Evolutionary conservation across 306 rosid genomes (phyloP).

Genomic region (Argentina anserina): DNA sequence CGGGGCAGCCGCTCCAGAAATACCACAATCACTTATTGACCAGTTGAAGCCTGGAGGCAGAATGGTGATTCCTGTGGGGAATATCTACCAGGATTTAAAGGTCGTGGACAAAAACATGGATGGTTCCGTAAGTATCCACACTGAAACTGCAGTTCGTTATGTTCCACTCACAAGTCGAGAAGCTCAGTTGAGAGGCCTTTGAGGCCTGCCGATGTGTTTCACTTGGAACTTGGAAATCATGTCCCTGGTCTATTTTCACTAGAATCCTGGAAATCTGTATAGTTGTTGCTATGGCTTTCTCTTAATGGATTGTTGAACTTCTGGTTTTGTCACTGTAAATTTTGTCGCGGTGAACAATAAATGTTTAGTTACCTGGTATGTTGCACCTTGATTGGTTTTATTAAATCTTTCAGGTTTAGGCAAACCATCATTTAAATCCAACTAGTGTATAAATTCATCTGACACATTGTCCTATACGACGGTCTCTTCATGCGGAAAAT

Average conservation of each 20-base stretch:
- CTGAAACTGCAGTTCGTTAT: conserved; percentile 74
- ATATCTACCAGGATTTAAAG: conserved; percentile 67
- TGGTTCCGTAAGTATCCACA: conserved; percentile 57
- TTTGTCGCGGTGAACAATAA: background rate
- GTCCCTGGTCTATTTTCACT: background rate
- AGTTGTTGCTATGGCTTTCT: background rate
- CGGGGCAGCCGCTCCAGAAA: conserved; percentile 92
- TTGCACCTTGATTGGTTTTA: background rate
- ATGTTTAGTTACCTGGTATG: background rate
- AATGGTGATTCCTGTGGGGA: conserved; percentile 96
- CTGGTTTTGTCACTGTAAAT: background rate
- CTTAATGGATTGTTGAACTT: background rate
- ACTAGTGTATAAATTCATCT: background rate
- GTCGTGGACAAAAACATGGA: conserved; percentile 81
- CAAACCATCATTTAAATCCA: background rate
- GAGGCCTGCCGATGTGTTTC: conserved; percentile 14
- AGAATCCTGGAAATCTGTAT: background rate
- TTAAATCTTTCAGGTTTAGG: background rate
- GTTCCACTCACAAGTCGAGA: conserved; percentile 94
- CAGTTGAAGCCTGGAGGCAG: conserved; percentile 96
- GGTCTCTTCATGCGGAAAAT: background rate
- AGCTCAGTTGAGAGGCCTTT: conserved; percentile 56
- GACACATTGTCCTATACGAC: background rate
- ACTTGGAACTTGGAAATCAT: background rate
- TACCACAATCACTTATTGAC: conserved; percentile 73